Evolutionary conservation across 495 filamentous ascomycete genomes (phyloP), one percentile per base, ranked within the genome.

Genomic region (Venustampulla echinocandica): DNA sequence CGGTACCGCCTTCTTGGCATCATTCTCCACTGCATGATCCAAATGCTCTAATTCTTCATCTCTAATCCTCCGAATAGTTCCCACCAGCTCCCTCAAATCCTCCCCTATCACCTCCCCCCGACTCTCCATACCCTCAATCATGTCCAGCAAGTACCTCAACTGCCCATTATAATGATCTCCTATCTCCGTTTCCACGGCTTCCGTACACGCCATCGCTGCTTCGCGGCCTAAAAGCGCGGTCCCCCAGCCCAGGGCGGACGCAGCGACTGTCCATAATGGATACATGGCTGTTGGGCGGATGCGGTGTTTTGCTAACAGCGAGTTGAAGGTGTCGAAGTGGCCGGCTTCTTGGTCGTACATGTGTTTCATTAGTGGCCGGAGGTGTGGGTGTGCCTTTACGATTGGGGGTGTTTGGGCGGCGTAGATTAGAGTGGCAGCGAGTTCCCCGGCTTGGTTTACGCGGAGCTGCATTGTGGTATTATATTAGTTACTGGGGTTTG

Each of bases 171-270:
- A 98, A 64, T 98, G 92, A 13, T 76, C 77, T 0, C 93, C 92
- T 53, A 98, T 98, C 70, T 97, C 92, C 22, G 93, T 98, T 69
- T 98, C 92, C 22, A 98, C 89, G 4, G 92, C 92, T 66, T 98
- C 92, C 10, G 92, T 98, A 60, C 92, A 98, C 18, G 93, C 92
- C 92, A 98, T 98, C 2, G 92, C 89, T 0, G 92, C 90, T 67
- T 97, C 90, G 30, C 85, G 77, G 0, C 93, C 89, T 73, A 97
- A 73, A n/a, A 89, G 62, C 0, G 81, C 92, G 1, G 92, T 98
- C 2, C 76, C 75, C 84, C 93, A 94, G 11, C 92, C 92, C 2
- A 98, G 65, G 1, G 82, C 84, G 0, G 87, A 82, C 10, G 93
- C 86, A 0, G 89, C 79, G 10, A 77, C 70, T n/a, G 79, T 74